Evolutionary conservation across 345 rosid species (phyloP).

Genomic region (Stellera chamaejasme): DNA sequence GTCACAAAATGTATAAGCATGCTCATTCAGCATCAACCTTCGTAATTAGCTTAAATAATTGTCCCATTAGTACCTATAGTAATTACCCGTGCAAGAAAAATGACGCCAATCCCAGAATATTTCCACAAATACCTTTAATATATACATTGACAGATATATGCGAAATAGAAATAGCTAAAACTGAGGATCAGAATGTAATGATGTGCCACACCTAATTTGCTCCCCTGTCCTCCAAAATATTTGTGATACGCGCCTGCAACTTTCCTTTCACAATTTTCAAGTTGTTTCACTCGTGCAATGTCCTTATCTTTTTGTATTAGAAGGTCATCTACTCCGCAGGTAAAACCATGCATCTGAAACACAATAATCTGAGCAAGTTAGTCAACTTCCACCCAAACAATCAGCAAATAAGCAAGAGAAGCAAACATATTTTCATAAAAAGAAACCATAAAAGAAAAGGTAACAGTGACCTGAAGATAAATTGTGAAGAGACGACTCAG

Average conservation of each 20-base stretch:
- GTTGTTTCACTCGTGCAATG: slow-evolving; percentile 57
- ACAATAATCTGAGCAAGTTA: slow-evolving; percentile 21
- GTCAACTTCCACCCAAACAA: not conserved
- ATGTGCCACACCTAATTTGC: slow-evolving; percentile 40
- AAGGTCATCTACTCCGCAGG: slow-evolving; percentile 98
- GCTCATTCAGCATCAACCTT: no score
- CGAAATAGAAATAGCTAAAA: no score
- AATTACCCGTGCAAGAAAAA: no score
- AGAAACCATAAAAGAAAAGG: slow-evolving; percentile 7
- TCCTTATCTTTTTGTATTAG: slow-evolving; percentile 61
- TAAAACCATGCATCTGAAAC: slow-evolving; percentile 89
- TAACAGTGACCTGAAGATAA: slow-evolving; percentile 63
- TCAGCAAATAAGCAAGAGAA: not conserved
- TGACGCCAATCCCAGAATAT: no score
- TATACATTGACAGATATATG: no score
- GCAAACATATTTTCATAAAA: slow-evolving; percentile 1
- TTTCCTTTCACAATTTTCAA: slow-evolving; percentile 57
- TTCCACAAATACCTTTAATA: no score
- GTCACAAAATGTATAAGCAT: no score
- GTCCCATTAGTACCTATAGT: no score
- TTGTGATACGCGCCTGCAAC: slow-evolving; percentile 69
- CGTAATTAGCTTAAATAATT: no score
- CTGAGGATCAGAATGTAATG: no score
- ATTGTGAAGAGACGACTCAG: slow-evolving; percentile 87
- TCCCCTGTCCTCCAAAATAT: slow-evolving; percentile 41